These are phyloP conservation scores for Acer yangbiense DNA, from an alignment of 345 rosid species.

Conservation along the genomic window DNA sequence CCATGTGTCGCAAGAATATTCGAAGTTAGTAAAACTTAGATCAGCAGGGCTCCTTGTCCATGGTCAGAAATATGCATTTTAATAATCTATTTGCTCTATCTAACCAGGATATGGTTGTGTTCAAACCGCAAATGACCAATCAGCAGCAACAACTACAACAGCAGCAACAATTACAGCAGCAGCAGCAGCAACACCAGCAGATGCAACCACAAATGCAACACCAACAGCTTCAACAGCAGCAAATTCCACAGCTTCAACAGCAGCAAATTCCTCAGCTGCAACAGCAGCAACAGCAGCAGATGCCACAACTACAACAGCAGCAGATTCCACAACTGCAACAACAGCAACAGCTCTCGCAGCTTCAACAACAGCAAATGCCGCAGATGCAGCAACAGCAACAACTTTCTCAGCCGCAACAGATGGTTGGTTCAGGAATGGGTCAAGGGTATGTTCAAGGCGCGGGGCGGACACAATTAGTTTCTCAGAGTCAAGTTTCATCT, in stretches of 20 bases:
- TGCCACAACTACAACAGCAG: constrained; percentile 42
- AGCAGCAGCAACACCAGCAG: constrained; percentile 36
- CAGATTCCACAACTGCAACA: constrained; percentile 14
- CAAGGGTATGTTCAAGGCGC: constrained; percentile 78
- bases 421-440: constrained; percentile 76
- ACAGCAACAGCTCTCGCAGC: constrained; percentile 14
- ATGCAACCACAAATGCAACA: constrained; percentile 38
- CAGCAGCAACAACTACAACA: constrained; percentile 50
- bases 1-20: background rate
- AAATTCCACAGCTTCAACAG: constrained; percentile 41
- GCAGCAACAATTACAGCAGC: constrained; percentile 39
- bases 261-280: constrained; percentile 39
- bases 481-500: constrained; percentile 70
- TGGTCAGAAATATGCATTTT: constrained; percentile 5
- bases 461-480: constrained; percentile 53
- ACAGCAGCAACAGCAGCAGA: constrained; percentile 34
- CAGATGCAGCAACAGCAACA: constrained; percentile 33
- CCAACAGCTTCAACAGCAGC: constrained; percentile 41
- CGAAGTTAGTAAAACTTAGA: background rate
- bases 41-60: background rate
- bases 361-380: constrained; percentile 24
- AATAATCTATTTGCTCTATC: background rate
- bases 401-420: constrained; percentile 50
- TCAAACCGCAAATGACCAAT: constrained; percentile 82
- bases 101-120: constrained; percentile 92